Evolutionary conservation across 495 filamentous ascomycete species (phyloP).

Genomic region (Cudoniella acicularis): DNA sequence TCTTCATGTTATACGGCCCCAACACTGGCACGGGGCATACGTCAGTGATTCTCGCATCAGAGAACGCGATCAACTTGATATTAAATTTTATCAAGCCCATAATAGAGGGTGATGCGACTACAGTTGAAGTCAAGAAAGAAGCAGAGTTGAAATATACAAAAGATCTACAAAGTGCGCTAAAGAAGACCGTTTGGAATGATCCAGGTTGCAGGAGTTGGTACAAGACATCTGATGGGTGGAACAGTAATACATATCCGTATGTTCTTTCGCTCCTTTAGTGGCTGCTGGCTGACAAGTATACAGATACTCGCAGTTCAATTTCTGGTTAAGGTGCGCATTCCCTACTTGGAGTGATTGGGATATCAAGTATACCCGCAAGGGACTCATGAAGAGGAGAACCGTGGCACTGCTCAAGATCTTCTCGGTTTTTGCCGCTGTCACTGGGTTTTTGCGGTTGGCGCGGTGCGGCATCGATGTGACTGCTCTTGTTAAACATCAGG

Average conservation of each 20-base stretch:
- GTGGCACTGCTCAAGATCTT: not conserved
- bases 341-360: slow-evolving; percentile 55
- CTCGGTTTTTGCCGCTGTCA: not conserved
- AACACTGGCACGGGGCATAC: slow-evolving; percentile 63
- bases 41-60: slow-evolving; percentile 55
- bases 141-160: slow-evolving; percentile 52
- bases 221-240: slow-evolving; percentile 53
- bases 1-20: slow-evolving; percentile 65
- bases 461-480: not conserved
- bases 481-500: not conserved
- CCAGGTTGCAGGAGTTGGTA: slow-evolving; percentile 59
- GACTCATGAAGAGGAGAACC: slow-evolving; percentile 28
- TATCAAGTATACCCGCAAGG: slow-evolving; percentile 46
- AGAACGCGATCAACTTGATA: slow-evolving; percentile 54
- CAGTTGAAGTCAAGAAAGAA: slow-evolving; percentile 42
- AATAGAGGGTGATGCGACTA: slow-evolving; percentile 36
- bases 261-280: slow-evolving; percentile 15
- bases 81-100: slow-evolving; percentile 50
- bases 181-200: slow-evolving; percentile 48
- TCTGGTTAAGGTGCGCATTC: slow-evolving; percentile 47
- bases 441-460: slow-evolving; percentile 1
- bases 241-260: slow-evolving; percentile 57
- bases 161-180: slow-evolving; percentile 48
- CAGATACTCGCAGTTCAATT: slow-evolving; percentile 50
- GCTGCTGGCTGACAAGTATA: not conserved